phyloP scores from a whole-genome alignment of 768 basidiomycete species.

The Cystobasidiopsis lactophilus region DNA sequence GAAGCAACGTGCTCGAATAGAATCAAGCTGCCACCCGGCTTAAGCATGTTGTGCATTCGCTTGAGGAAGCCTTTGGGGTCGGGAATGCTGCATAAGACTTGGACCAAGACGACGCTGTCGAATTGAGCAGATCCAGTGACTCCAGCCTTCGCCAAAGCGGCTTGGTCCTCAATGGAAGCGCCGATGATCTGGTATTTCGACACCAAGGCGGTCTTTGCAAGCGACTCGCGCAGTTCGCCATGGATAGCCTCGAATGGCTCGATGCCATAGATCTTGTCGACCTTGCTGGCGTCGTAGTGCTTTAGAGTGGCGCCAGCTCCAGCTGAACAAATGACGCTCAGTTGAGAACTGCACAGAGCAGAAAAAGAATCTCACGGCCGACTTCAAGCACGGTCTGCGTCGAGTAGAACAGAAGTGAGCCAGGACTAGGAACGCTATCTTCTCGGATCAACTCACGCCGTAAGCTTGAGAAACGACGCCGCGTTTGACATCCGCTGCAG shows the following conservation, averaged over 20 bases:
- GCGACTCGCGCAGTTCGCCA: not conserved
- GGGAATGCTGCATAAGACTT: not conserved
- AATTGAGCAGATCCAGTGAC: not conserved
- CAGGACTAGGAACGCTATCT: too few relatives aligned
- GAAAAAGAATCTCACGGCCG: too few relatives aligned
- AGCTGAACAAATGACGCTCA: too few relatives aligned
- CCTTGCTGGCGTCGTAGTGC: not conserved
- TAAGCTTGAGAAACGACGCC: too few relatives aligned
- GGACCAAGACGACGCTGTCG: not conserved
- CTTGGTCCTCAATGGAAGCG: not conserved
- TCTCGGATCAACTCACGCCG: too few relatives aligned
- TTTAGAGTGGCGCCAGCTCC: too few relatives aligned
- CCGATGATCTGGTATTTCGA: not conserved
- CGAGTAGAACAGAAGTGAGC: too few relatives aligned
- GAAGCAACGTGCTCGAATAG: not conserved
- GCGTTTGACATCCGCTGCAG: too few relatives aligned
- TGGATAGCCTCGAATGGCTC: not conserved
- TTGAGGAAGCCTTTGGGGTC: not conserved
- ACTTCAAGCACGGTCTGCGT: too few relatives aligned
- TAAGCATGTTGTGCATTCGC: not conserved
- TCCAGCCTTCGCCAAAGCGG: not conserved
- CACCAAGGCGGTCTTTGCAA: not conserved
- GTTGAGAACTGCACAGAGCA: too few relatives aligned
- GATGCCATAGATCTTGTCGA: conserved; percentile 1
- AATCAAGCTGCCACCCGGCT: not conserved